A percentile compares a stretch with the other conserved stretches of the same genome.
Evolutionary conservation across 768 basidiomycete species (phyloP).

Genomic region (Collybia nuda): DNA sequence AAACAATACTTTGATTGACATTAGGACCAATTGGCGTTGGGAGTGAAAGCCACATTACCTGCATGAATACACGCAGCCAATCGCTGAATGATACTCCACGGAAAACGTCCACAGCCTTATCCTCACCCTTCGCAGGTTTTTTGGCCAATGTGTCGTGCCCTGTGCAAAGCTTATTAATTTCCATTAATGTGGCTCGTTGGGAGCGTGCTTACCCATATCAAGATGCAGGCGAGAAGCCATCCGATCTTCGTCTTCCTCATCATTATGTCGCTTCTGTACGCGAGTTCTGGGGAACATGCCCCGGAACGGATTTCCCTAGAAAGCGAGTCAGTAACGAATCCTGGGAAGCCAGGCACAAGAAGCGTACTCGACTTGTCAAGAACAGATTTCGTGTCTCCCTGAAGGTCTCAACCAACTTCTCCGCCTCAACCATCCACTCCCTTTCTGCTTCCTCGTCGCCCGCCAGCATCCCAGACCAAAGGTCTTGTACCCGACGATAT

Average conservation of each 20-base stretch:
- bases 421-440: constrained; percentile 83
- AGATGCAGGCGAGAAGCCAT: constrained; percentile 79
- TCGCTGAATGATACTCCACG: constrained; percentile 80
- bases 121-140: constrained; percentile 37
- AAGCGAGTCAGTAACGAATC: constrained; percentile 1
- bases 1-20: constrained; percentile 63
- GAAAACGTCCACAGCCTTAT: constrained; percentile 61
- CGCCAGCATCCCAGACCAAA: constrained; percentile 57
- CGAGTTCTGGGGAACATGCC: constrained; percentile 65
- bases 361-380: constrained; percentile 71
- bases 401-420: constrained; percentile 86
- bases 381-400: constrained; percentile 86
- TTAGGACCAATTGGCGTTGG: not conserved
- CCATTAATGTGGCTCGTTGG: not conserved
- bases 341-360: constrained; percentile 4
- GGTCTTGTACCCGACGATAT: constrained; percentile 57
- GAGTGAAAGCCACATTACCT: constrained; percentile 47
- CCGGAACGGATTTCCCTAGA: constrained; percentile 54
- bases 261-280: constrained; percentile 33
- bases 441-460: constrained; percentile 49
- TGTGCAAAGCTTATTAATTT: constrained; percentile 15
- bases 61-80: constrained; percentile 85
- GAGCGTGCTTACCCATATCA: constrained; percentile 54
- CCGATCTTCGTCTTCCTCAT: constrained; percentile 64
- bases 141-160: constrained; percentile 58